phyloP scores from a whole-genome alignment of 75 land plant species.

The Selaginella moellendorffii region DNA sequence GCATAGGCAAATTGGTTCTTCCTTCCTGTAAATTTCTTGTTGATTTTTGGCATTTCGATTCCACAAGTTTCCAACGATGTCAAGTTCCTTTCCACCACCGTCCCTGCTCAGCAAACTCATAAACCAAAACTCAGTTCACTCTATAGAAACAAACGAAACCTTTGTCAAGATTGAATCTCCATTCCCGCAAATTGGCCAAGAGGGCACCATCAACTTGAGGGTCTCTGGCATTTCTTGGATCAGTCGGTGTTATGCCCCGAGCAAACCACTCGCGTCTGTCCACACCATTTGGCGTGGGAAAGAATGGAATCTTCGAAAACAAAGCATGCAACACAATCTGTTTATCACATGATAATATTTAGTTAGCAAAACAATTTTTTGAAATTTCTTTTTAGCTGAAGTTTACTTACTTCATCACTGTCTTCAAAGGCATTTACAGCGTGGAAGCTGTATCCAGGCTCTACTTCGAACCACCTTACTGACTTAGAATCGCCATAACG shows the following conservation, averaged over 20 bases:
- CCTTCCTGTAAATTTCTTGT: background rate
- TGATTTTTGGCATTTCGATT: background rate
- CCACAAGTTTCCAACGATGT: background rate
- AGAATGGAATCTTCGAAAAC: background rate
- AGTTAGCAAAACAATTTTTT: too few relatives aligned
- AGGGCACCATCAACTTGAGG: background rate
- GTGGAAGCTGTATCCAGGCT: background rate
- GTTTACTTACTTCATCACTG: background rate
- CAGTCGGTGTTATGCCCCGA: background rate
- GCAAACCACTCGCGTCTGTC: background rate
- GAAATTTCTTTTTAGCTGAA: too few relatives aligned
- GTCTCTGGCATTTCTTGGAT: background rate
- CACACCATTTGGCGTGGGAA: background rate
- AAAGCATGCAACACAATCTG: background rate
- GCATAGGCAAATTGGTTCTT: background rate
- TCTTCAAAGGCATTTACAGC: background rate
- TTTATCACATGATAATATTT: too few relatives aligned
- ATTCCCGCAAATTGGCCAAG: background rate
- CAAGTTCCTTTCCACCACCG: background rate
- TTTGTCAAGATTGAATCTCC: background rate
- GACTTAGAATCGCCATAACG: background rate
- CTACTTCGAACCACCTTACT: background rate
- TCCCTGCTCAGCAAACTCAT: too few relatives aligned
- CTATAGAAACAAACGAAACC: too few relatives aligned
- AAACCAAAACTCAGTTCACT: too few relatives aligned